A percentile compares a stretch with the other conserved stretches of the same genome.
phyloP scores from a whole-genome alignment of 2,329 filamentous ascomycete genomes.

The Cercospora zeina region DNA sequence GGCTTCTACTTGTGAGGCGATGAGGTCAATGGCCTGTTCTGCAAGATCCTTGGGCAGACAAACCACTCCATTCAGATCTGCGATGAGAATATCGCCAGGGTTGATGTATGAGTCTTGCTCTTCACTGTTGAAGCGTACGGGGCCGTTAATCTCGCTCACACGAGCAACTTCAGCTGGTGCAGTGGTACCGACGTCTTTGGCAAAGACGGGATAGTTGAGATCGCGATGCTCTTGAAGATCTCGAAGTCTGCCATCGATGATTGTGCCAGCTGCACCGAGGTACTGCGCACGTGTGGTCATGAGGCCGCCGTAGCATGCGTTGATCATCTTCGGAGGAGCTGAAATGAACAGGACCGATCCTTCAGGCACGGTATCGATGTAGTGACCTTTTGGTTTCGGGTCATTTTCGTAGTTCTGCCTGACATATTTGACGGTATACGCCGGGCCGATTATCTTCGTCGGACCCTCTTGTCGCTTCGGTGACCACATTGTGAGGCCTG shows the following conservation, averaged over 20 bases:
- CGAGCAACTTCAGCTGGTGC: conserved; percentile 37
- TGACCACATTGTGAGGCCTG: conserved; percentile 57
- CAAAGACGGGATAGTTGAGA: conserved; percentile 48
- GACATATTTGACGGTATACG: conserved; percentile 57
- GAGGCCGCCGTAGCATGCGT: conserved; percentile 57
- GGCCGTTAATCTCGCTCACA: conserved; percentile 40
- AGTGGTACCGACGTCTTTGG: conserved; percentile 41
- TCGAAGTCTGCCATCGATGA: conserved; percentile 56
- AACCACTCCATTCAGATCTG: conserved; percentile 45
- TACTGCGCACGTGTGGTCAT: conserved; percentile 54
- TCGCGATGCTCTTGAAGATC: conserved; percentile 57
- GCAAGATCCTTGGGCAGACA: conserved; percentile 37
- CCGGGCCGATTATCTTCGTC: conserved; percentile 57
- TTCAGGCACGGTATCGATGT: conserved; percentile 54
- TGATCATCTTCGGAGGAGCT: conserved; percentile 49
- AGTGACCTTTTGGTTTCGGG: conserved; percentile 51
- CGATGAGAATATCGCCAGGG: conserved; percentile 44
- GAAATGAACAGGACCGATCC: conserved; percentile 56
- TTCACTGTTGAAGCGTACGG: conserved; percentile 38
- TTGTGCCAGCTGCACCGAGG: conserved; percentile 50
- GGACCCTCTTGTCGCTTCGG: conserved; percentile 53
- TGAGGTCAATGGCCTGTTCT: conserved; percentile 34
- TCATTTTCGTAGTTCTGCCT: conserved; percentile 48
- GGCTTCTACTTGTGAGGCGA: conserved; percentile 38
- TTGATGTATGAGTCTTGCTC: conserved; percentile 38